Evolutionary conservation across 352 stramenopile species (phyloP).

Genomic region (Elongisporangium prolatum): DNA sequence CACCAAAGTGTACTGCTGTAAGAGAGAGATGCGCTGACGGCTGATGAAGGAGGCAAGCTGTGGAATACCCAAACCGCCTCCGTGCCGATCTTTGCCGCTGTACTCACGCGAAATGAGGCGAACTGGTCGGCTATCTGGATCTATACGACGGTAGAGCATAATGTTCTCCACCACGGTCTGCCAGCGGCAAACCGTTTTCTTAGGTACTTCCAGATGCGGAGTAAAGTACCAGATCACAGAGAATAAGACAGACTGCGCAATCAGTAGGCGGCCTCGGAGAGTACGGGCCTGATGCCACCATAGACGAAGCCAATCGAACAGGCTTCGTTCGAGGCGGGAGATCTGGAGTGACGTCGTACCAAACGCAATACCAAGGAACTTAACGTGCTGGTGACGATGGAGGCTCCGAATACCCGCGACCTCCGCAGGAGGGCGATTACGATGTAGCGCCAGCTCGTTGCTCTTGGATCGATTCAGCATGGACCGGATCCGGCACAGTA

Average conservation of each 20-base stretch:
- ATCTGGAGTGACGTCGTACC: neutral
- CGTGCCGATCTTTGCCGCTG: neutral
- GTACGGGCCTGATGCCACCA: constrained; percentile 3
- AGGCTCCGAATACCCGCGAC: neutral
- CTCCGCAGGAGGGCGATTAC: neutral
- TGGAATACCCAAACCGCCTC: constrained; percentile 1
- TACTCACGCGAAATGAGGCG: neutral
- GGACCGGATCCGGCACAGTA: constrained; percentile 20
- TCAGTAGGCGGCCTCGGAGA: constrained; percentile 1
- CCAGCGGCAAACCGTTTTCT: neutral
- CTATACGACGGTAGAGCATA: neutral
- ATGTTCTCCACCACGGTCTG: constrained; percentile 4
- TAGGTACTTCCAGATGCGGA: constrained; percentile 1
- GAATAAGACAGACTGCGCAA: constrained; percentile 3
- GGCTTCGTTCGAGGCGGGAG: neutral
- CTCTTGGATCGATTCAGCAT: constrained; percentile 17
- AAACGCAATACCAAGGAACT: constrained; percentile 10
- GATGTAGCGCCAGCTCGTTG: constrained; percentile 9
- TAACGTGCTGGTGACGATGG: constrained; percentile 1
- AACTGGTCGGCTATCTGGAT: neutral
- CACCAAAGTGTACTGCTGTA: constrained; percentile 3
- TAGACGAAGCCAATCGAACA: neutral
- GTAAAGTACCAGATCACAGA: constrained; percentile 10
- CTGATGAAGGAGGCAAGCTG: neutral
- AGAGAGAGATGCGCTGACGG: neutral